Evolutionary conservation across 768 basidiomycete species (phyloP).

Genomic region (Collybia nuda): DNA sequence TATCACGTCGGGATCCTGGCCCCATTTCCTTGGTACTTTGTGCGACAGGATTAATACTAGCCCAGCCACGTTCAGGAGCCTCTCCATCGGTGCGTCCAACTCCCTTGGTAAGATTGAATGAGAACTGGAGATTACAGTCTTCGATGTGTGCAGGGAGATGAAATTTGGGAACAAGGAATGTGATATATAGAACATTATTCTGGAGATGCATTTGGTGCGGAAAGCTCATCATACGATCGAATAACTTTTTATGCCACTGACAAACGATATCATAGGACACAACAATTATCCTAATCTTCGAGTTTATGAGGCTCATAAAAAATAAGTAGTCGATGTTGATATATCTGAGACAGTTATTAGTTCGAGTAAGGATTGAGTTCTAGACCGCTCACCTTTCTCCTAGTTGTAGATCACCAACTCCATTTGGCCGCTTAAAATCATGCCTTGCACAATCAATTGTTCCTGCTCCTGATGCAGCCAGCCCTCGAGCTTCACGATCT

Average conservation of each 20-base stretch:
- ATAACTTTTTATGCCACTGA: conserved; percentile 12
- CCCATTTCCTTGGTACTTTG: background rate
- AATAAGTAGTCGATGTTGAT: conserved; percentile 24
- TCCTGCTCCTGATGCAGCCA: conserved; percentile 24
- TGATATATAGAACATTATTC: background rate
- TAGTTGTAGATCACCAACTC: conserved; percentile 26
- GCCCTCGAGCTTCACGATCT: conserved; percentile 14
- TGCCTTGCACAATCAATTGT: conserved; percentile 26
- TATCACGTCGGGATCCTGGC: background rate
- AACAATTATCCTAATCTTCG: background rate
- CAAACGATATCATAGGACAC: conserved; percentile 20
- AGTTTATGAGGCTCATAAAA: conserved; percentile 6
- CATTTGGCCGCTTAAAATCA: conserved; percentile 23
- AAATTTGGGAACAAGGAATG: background rate
- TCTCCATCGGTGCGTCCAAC: background rate
- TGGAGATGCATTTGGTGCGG: background rate
- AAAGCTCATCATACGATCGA: background rate
- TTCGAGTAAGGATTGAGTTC: no score
- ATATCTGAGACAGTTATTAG: conserved; percentile 19
- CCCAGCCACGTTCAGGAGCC: conserved; percentile 20
- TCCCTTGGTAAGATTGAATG: background rate
- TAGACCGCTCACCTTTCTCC: conserved; percentile 31
- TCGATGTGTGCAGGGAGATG: background rate
- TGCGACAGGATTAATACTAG: background rate
- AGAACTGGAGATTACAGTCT: background rate